These are phyloP conservation scores for Zoysia pacifica DNA, from an alignment of 176 grass and related monocot genomes.

Conservation along the genomic window DNA sequence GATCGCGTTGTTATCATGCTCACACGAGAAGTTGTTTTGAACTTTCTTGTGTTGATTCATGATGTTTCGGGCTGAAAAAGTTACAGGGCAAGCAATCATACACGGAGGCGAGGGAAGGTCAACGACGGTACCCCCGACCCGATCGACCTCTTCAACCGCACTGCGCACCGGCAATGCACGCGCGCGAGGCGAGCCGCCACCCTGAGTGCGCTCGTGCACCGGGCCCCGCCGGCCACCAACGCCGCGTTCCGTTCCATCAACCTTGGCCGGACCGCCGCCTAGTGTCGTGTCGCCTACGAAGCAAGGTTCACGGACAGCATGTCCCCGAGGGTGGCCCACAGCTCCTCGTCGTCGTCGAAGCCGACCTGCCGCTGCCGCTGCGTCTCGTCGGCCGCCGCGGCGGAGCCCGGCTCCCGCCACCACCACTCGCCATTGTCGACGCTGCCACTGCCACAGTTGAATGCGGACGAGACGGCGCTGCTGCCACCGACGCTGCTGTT, in stretches of 20 bases:
- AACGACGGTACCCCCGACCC: slow-evolving; percentile 48
- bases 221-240: slow-evolving; percentile 46
- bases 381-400: slow-evolving; percentile 17
- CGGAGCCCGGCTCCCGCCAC: slow-evolving; percentile 45
- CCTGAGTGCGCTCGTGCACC: slow-evolving; percentile 19
- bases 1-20: slow-evolving; percentile 7
- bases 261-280: not conserved
- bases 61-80: slow-evolving; percentile 45
- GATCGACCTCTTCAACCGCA: slow-evolving; percentile 19
- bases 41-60: slow-evolving; percentile 14
- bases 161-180: not conserved
- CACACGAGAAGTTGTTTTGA: slow-evolving; percentile 1
- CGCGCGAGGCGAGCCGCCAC: slow-evolving; percentile 22
- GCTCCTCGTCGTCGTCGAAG: slow-evolving; percentile 56
- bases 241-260: slow-evolving; percentile 24
- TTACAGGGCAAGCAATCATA: slow-evolving; percentile 43
- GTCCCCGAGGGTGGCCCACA: slow-evolving; percentile 73
- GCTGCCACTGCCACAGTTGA: not conserved
- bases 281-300: slow-evolving; percentile 29
- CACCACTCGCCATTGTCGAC: slow-evolving; percentile 66
- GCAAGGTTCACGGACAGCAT: slow-evolving; percentile 50
- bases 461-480: not conserved
- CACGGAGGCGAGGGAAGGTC: slow-evolving; percentile 39
- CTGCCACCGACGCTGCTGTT: not conserved
- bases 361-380: slow-evolving; percentile 25